Evolutionary conservation across 2,329 filamentous ascomycete species (phyloP), one percentile per base, ranked within the genome.

Genomic region (Grosmannia penicillata): DNA sequence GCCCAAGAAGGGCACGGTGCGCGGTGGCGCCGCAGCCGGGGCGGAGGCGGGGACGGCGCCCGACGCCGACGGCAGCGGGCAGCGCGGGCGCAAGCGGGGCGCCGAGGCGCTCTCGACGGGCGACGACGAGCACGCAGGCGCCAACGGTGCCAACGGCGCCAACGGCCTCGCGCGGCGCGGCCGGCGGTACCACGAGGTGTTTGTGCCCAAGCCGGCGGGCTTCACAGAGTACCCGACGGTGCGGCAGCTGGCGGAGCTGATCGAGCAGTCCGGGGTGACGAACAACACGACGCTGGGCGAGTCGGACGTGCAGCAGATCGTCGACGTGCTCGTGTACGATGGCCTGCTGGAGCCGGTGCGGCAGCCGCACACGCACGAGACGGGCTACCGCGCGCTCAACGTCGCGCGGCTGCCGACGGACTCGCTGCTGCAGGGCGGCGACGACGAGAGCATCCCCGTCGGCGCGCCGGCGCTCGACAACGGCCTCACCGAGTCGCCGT

Each of bases 261-360:
- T 96, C 45, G 78, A 79, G 47, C 63, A 68, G 23, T 73, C 69
- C 19, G 72, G 74, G 33, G 70, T 89, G 37, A 78, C 85, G 22
- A 79, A 78, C 41, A 81, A 84, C 44, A 80, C 78, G 36, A 75
- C 75, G 10, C 60, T 81, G 11, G 68, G 68, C 33, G 78, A 85
- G 48, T 72, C 74, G 24, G 87, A 94, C 51, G 79, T 96, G 48
- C 74, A 84, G 51, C 80, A 89, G 54, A 68, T 96, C 15, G 68
- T 96, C 30, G 82, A 95, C 50, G 82, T 95, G 49, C 74, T 98
- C 43, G 78, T 84, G 37, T 93, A 80, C 60, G 91, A 98, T 51
- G 83, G 84, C 37, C 78, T 83, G 43, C 63, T 98, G 33, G 84
- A 96, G 55, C 40, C 42, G 13, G 44, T 43, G 23, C 61, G 79